These are phyloP conservation scores for Fusarium heterosporum DNA, from an alignment of 2,329 filamentous ascomycete genomes.

Conservation along the genomic window DNA sequence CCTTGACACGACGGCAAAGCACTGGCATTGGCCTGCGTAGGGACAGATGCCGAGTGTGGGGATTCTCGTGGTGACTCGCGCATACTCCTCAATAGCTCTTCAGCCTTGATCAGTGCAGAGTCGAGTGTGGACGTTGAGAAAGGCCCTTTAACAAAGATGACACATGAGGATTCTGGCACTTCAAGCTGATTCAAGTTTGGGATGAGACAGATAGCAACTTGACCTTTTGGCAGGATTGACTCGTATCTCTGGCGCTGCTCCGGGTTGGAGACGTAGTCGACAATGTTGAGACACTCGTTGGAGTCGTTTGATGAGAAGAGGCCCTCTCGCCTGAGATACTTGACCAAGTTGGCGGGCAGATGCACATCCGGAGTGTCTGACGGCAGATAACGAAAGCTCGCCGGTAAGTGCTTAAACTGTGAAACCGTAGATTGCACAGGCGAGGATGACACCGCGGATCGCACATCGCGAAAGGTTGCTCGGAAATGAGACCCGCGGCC, in stretches of 20 bases:
- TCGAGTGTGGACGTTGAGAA: conserved; percentile 24
- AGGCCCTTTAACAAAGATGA: conserved; percentile 28
- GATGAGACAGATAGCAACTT: conserved; percentile 36
- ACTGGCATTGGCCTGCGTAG: background rate
- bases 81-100: background rate
- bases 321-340: conserved; percentile 10
- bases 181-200: background rate
- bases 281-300: conserved; percentile 19
- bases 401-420: background rate
- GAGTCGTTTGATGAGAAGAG: conserved; percentile 10
- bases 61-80: fast-evolving
- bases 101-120: conserved; percentile 28
- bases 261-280: conserved; percentile 22
- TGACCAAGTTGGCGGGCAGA: conserved; percentile 11
- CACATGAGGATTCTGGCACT: background rate
- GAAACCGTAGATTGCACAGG: background rate
- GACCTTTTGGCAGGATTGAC: background rate
- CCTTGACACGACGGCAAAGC: background rate
- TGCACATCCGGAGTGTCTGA: background rate
- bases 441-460: background rate
- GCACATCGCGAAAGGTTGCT: conserved; percentile 34
- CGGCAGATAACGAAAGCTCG: conserved; percentile 7
- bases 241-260: conserved; percentile 11
- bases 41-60: background rate
- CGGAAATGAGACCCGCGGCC: conserved; percentile 56